A percentile compares a stretch with the other conserved stretches of the same genome.
These are phyloP conservation scores for Leishmania gerbilli DNA, from an alignment of 208 protist species.

Conservation along the genomic window DNA sequence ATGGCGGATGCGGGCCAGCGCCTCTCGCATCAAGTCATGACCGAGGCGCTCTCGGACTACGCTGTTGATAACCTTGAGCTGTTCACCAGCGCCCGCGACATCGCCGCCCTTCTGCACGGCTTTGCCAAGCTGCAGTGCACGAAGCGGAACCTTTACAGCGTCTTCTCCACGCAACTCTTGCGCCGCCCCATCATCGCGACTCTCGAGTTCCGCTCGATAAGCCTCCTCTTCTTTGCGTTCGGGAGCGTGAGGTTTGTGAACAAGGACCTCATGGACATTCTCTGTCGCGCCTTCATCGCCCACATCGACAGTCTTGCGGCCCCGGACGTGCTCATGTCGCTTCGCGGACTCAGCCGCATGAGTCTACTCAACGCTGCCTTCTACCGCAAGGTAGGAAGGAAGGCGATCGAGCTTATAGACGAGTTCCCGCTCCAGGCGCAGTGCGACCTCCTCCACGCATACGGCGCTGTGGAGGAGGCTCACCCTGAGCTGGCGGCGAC, in stretches of 20 bases:
- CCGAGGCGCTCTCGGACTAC: conserved; percentile 68
- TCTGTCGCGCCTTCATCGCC: conserved; percentile 35
- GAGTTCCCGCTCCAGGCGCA: conserved; percentile 56
- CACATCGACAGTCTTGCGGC: conserved; percentile 47
- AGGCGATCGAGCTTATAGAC: conserved; percentile 30
- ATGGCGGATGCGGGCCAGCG: conserved; percentile 56
- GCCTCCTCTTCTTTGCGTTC: conserved; percentile 64
- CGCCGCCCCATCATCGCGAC: conserved; percentile 47
- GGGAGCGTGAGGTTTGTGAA: conserved; percentile 76
- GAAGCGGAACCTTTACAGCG: conserved; percentile 76
- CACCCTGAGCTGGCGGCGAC: conserved; percentile 33
- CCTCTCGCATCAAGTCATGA: conserved; percentile 74
- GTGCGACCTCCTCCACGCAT: conserved; percentile 64
- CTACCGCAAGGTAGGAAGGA: conserved; percentile 56
- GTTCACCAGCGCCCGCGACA: conserved; percentile 62
- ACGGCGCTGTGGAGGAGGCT: conserved; percentile 49
- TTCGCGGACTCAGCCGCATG: conserved; percentile 69
- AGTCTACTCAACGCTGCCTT: conserved; percentile 62
- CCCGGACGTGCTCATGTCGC: conserved; percentile 59
- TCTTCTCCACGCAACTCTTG: conserved; percentile 52
- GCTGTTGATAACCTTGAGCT: conserved; percentile 71
- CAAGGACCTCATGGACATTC: conserved; percentile 59
- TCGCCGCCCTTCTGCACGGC: conserved; percentile 68
- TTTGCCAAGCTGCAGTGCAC: conserved; percentile 80
- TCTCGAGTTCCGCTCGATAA: conserved; percentile 51